phyloP scores from a whole-genome alignment of 2,329 filamentous ascomycete genomes.

The Fusarium burgessii region DNA sequence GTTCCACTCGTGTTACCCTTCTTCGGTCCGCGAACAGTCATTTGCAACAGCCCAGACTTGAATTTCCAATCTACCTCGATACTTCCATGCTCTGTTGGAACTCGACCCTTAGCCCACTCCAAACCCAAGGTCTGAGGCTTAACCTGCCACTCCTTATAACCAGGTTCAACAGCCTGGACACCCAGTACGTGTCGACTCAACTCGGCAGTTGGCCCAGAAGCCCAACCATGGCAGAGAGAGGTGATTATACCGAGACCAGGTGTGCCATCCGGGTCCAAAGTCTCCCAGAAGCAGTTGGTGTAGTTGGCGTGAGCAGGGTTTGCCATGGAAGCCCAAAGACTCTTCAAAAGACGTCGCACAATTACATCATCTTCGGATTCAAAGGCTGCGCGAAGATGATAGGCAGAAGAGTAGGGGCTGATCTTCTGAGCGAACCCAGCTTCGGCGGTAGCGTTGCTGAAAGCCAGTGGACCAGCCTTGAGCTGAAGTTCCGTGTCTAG shows the following conservation, averaged over 20 bases:
- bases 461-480: not conserved
- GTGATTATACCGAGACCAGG: not conserved
- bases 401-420: constrained; percentile 2
- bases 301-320: not conserved
- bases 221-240: constrained; percentile 1
- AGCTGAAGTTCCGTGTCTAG: not conserved
- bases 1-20: rapidly evolving
- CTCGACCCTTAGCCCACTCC: not conserved
- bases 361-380: not conserved
- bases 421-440: constrained; percentile 13
- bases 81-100: not conserved
- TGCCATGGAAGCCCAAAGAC: not conserved
- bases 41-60: not conserved
- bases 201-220: constrained; percentile 4
- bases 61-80: constrained; percentile 5
- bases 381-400: not conserved
- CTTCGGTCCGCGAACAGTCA: not conserved
- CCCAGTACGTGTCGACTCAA: not conserved
- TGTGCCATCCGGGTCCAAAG: not conserved
- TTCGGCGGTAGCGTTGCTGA: not conserved
- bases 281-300: constrained; percentile 14
- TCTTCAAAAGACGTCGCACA: not conserved
- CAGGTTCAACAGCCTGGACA: not conserved
- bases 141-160: not conserved
- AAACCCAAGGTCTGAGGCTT: not conserved